Evolutionary conservation across 2,329 filamentous ascomycete species (phyloP).

Genomic region (Cladophialophora chaetospira): DNA sequence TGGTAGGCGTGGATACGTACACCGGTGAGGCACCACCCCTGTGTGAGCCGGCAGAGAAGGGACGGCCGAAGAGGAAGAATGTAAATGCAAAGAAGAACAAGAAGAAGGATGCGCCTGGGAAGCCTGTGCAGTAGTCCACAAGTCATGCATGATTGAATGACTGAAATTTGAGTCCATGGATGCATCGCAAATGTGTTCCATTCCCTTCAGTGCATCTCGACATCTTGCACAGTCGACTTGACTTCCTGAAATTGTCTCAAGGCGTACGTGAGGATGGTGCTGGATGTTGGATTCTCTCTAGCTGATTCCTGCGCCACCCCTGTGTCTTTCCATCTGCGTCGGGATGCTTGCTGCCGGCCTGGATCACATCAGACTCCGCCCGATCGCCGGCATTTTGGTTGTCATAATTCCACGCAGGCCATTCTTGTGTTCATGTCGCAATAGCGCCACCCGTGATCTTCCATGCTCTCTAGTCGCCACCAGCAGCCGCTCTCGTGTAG

Average conservation of each 20-base stretch:
- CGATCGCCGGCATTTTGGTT: too few species aligned
- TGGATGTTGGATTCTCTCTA: too few species aligned
- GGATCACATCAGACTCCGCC: too few species aligned
- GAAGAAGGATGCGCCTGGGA: constrained; percentile 26
- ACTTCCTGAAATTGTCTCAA: too few species aligned
- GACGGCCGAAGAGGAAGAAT: constrained; percentile 57
- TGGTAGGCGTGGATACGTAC: constrained; percentile 53
- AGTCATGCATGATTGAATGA: background rate
- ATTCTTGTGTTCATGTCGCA: background rate
- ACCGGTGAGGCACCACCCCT: constrained; percentile 60
- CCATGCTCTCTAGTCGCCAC: constrained; percentile 29
- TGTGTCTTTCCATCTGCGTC: too few species aligned
- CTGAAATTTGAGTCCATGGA: background rate
- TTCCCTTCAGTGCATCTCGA: too few species aligned
- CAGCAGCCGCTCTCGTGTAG: constrained; percentile 63
- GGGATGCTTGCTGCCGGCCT: too few species aligned
- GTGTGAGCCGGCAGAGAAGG: constrained; percentile 70
- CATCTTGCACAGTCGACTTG: too few species aligned
- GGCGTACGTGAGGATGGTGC: too few species aligned
- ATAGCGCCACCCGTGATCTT: background rate
- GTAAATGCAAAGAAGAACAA: constrained; percentile 23
- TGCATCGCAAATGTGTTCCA: background rate
- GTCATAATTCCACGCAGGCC: background rate
- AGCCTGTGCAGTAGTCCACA: constrained; percentile 30
- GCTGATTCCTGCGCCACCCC: too few species aligned